These are phyloP conservation scores for Acer saccharum DNA, from an alignment of 345 rosid species.

Conservation along the genomic window DNA sequence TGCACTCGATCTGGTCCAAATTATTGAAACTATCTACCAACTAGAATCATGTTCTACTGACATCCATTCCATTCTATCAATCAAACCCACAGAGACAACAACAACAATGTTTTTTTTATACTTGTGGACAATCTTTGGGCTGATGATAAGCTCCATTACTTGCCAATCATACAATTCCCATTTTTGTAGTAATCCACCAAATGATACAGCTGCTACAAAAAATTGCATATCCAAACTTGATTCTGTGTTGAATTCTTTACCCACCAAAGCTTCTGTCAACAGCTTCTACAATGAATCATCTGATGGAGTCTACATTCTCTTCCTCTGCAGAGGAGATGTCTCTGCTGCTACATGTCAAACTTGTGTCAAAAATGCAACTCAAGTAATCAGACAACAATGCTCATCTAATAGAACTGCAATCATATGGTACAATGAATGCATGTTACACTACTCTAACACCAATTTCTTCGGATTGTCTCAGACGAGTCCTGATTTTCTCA, in stretches of 20 bases:
- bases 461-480: constrained; percentile 12
- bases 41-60: no score
- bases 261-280: constrained; percentile 9
- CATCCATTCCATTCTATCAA: no score
- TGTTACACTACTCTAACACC: constrained; percentile 33
- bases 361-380: constrained; percentile 2
- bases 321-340: constrained; percentile 37
- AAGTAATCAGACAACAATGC: neutral
- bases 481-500: neutral
- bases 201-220: constrained; percentile 9
- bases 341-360: neutral
- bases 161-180: constrained; percentile 5
- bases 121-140: neutral
- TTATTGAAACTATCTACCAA: no score
- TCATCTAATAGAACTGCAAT: constrained; percentile 25
- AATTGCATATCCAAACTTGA: constrained; percentile 4
- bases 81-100: no score
- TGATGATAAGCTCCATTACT: neutral
- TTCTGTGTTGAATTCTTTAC: constrained; percentile 2
- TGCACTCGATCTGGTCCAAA: no score
- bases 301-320: constrained; percentile 21
- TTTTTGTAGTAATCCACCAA: neutral
- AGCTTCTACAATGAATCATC: constrained; percentile 36
- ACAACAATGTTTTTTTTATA: neutral
- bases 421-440: constrained; percentile 28